Evolutionary conservation across 1,284 basidiomycete genomes (phyloP), one percentile per base, ranked within the genome.

Genomic region (Ceraceosorus guamensis): DNA sequence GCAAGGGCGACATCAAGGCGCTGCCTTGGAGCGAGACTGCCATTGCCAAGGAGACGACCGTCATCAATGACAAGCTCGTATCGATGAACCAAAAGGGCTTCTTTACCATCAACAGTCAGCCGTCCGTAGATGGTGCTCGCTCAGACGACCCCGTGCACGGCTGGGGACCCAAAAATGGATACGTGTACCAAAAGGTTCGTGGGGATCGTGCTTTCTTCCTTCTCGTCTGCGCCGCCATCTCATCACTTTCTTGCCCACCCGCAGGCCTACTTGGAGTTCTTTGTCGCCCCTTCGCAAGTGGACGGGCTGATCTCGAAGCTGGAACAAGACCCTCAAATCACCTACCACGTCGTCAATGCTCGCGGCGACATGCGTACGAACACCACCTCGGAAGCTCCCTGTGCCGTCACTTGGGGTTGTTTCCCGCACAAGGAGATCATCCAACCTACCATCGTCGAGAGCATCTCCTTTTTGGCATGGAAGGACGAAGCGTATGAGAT

Each of bases 331-430:
- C 83, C 84, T 56, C 84, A 87, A 68, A 88, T 96, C 77, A 98
- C 91, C 5, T 99, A 98, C 81, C 92, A 97, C 73, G 91, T 92
- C 52, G 91, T 91, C 76, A 90, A 91, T 80, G 63, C 68, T 18
- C 66, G 69, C 62, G 95, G 95, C 48, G 92, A 97, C 73, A 82
- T 97, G 67, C 82, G 85, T 55, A 96, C 92, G 53, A 98, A 98
- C 80, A 90, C 86, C 35, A 85, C 87, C 61, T 87, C 87, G 1
- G 89, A 93, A 37, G 89, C 91, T 6, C 91, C 93, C 41, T 98
- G 97, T 71, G 95, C 95, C 6, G 95, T 99, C 48, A 99, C 95
- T 0, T 99, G 93, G 95, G 95, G 93, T 65, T 91, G 95, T 5
- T 99, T 97, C 83, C 93, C 95, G 6, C 71, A 74, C 59, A 16